A percentile compares a stretch with the other conserved stretches of the same genome.
Evolutionary conservation across 805 yeast species (phyloP).

Genomic region (Torulaspora gathmanii): DNA sequence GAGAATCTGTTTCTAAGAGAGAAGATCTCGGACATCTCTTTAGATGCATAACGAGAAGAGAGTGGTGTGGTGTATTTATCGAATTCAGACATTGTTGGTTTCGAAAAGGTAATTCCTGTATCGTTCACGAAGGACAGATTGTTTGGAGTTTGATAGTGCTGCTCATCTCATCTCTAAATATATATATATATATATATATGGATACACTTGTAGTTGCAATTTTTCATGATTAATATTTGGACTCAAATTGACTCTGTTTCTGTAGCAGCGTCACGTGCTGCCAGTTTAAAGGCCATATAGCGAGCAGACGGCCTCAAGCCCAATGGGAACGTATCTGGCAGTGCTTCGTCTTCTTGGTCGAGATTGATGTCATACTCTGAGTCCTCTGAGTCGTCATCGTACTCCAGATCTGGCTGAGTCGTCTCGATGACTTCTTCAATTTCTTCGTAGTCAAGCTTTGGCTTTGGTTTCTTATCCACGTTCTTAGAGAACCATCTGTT

Average conservation of each 20-base stretch:
- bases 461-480: slow-evolving; percentile 24
- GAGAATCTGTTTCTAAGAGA: slow-evolving; percentile 91
- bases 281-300: slow-evolving; percentile 58
- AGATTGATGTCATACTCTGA: slow-evolving; percentile 22
- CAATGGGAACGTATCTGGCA: slow-evolving; percentile 25
- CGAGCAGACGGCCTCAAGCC: slow-evolving; percentile 60
- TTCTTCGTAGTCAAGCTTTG: slow-evolving; percentile 28
- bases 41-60: slow-evolving; percentile 95
- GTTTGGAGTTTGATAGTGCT: neutral
- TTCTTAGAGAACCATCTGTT: slow-evolving; percentile 26
- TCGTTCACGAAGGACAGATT: neutral
- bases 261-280: slow-evolving; percentile 12
- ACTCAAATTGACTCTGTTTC: slow-evolving; percentile 17
- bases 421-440: slow-evolving; percentile 21
- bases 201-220: neutral
- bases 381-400: slow-evolving; percentile 20
- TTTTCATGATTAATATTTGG: slow-evolving; percentile 6
- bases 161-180: slow-evolving; percentile 1
- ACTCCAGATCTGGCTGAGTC: slow-evolving; percentile 8
- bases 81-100: slow-evolving; percentile 33
- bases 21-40: slow-evolving; percentile 92
- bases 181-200: neutral
- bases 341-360: slow-evolving; percentile 17
- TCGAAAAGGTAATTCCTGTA: neutral
- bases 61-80: slow-evolving; percentile 90